Evolutionary conservation across 2,329 filamentous ascomycete species (phyloP), one percentile per base, ranked within the genome.

Genomic region (Diaporthe eres): DNA sequence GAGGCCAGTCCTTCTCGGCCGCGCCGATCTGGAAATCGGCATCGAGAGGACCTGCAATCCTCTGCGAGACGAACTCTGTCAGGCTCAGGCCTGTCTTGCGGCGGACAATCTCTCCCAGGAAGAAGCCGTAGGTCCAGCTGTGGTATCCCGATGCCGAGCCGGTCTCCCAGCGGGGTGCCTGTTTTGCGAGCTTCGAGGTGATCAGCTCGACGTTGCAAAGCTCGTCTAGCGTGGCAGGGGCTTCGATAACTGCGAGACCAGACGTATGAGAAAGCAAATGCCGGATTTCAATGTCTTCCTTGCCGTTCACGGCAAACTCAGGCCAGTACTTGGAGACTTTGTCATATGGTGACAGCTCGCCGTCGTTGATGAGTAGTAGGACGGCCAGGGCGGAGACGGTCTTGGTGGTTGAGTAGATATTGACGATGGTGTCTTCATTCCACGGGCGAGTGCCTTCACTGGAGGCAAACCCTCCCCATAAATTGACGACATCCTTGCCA

Each of bases 371-470:
- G 47, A 70, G 65, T 15, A 70, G 15, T 1, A 70, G 65, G 8
- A 70, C 65, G 31, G 65, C 65, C 6, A 70, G 65, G 13, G 65
- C 65, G 10, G 65, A 55, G 49, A 70, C 8, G n/a, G 65, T 70
- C n/a, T 70, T 70, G 8, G 65, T 70, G 15, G 25, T 42, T 15
- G 65, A 70, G 7, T 42, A 70, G 49, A 70, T n/a, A 13, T 39
- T 70, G 65, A 70, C 65, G 34, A 70, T 70, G n/a, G 65, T 70
- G 49, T 70, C 65, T 13, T 70, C 65, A 1, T 70, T 70, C 65
- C 65, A 70, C 2, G 49, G 65, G 34, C 49, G 65, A 13, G 22
- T 55, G 22, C 49, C 12, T 22, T 55, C 65, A 25, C 31, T 31
- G n/a, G 65, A 42, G 15, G 65, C 49, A 25, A 28, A 53, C 8